phyloP scores from a whole-genome alignment of 371 early-diverging fungal genomes.

The Mucor irregularis region DNA sequence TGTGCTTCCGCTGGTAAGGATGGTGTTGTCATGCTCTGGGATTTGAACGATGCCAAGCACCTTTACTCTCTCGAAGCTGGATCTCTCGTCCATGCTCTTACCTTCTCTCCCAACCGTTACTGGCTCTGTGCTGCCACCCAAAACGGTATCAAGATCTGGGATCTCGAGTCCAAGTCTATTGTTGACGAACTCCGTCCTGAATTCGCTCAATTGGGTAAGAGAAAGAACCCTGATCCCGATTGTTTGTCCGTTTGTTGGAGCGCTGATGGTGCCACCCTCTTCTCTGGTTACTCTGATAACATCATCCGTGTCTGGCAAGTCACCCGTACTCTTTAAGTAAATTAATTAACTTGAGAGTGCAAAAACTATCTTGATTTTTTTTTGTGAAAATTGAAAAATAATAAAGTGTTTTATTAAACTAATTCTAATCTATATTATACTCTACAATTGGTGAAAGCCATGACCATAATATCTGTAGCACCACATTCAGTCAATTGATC shows the following conservation, averaged over 20 bases:
- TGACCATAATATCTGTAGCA: constrained; percentile 91
- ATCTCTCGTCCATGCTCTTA: constrained; percentile 94
- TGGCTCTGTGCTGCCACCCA: constrained; percentile 99
- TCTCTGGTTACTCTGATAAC: constrained; percentile 98
- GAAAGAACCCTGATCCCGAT: constrained; percentile 73
- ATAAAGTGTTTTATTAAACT: neutral
- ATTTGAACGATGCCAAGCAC: constrained; percentile 99
- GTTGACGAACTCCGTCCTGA: constrained; percentile 96
- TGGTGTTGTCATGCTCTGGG: constrained; percentile 99
- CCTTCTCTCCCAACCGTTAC: constrained; percentile 99
- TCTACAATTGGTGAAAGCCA: constrained; percentile 78
- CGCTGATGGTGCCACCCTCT: constrained; percentile 96
- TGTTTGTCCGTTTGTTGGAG: constrained; percentile 97
- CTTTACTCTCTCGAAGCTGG: constrained; percentile 97
- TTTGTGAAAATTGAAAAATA: too few relatives aligned
- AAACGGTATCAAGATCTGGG: constrained; percentile 98
- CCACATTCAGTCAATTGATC: constrained; percentile 86
- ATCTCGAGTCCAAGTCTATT: constrained; percentile 95
- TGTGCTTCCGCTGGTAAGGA: constrained; percentile 99
- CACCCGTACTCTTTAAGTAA: constrained; percentile 52
- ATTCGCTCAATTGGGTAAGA: constrained; percentile 74
- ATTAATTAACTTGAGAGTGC: neutral
- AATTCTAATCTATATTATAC: constrained; percentile 41
- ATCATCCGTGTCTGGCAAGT: constrained; percentile 94
- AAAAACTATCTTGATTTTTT: too few relatives aligned